These are phyloP conservation scores for Rosa multiflora DNA, from an alignment of 306 rosid species.

Conservation along the genomic window DNA sequence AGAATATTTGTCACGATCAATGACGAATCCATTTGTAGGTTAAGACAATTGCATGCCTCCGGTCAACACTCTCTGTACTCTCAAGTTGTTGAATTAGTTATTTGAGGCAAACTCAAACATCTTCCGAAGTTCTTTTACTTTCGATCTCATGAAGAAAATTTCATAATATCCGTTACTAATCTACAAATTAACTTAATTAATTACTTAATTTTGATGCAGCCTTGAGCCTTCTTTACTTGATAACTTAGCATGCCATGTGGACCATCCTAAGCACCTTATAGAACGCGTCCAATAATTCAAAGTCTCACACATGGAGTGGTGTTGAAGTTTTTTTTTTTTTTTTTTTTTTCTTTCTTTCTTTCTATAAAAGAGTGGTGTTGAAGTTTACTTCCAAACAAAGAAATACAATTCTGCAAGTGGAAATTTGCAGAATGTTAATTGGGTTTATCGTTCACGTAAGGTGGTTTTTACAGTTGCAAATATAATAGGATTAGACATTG, in stretches of 20 bases:
- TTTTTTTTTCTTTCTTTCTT: too few species aligned
- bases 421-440: slow-evolving; percentile 5
- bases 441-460: neutral
- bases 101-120: too few species aligned
- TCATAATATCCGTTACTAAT: too few species aligned
- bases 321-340: neutral
- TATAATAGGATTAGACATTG: neutral
- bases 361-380: neutral
- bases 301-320: neutral
- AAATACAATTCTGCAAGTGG: neutral
- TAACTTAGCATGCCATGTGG: neutral
- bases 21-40: too few species aligned
- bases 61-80: too few species aligned
- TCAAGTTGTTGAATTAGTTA: too few species aligned
- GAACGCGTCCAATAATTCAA: neutral
- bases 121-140: too few species aligned
- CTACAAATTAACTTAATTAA: neutral
- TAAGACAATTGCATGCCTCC: too few species aligned
- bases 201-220: neutral
- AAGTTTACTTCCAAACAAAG: neutral
- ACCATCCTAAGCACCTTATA: neutral
- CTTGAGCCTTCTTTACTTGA: neutral
- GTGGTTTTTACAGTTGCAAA: slow-evolving; percentile 10
- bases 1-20: too few species aligned
- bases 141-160: too few species aligned